Conservation (phyloP, 2,329 filamentous ascomycete genomes). For the Aspergillus costaricaensis region DNA sequence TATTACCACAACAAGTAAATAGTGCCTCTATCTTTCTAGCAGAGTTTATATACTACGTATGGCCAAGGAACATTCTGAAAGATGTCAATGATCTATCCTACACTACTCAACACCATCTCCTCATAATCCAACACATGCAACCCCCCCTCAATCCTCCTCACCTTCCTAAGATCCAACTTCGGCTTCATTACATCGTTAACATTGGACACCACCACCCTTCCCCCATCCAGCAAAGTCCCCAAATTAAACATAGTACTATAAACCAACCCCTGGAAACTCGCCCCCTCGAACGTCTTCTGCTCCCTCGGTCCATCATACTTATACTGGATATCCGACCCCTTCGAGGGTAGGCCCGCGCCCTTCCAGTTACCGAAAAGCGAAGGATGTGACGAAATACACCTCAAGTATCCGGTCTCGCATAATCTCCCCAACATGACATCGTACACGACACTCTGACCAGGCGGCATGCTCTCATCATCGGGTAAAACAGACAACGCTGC, state of each 20-base stretch:
- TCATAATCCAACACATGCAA: neutral
- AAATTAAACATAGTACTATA: constrained; percentile 2
- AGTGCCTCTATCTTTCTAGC: neutral
- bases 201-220: neutral
- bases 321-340: constrained; percentile 7
- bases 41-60: no score
- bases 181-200: neutral
- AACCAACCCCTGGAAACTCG: neutral
- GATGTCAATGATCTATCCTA: neutral
- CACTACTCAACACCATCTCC: neutral
- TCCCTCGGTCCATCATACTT: neutral
- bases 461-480: neutral
- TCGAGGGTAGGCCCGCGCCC: neutral
- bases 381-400: constrained; percentile 2
- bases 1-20: no score
- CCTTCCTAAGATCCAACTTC: neutral
- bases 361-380: constrained; percentile 3
- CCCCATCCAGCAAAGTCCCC: neutral
- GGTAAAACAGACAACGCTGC: neutral
- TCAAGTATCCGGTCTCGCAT: neutral
- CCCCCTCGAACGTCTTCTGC: neutral
- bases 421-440: constrained; percentile 1
- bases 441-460: neutral
- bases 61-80: no score
- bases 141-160: neutral